These are phyloP conservation scores for Blattamonas nauphoetae DNA, from an alignment of 78 protist genomes.

Conservation along the genomic window DNA sequence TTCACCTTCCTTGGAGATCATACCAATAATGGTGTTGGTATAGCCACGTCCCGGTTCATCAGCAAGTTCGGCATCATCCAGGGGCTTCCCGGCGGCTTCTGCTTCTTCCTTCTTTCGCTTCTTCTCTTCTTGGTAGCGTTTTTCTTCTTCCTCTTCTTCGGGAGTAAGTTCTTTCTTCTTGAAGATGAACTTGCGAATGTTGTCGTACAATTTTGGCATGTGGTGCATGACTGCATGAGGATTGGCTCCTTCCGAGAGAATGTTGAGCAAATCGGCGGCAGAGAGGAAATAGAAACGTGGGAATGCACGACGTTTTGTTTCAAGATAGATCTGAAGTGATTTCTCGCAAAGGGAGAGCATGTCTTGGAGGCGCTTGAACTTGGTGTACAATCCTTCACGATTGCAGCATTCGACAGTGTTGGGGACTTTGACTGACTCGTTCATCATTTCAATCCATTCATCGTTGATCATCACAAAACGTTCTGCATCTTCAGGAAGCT, in stretches of 20 bases:
- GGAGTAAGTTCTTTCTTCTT: neutral
- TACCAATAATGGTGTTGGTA: slow-evolving; percentile 32
- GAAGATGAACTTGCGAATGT: slow-evolving; percentile 9
- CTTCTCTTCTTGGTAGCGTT: neutral
- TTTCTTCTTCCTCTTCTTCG: neutral
- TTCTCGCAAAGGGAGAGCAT: slow-evolving; percentile 56
- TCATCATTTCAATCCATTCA: slow-evolving; percentile 46
- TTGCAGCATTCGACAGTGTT: slow-evolving; percentile 41
- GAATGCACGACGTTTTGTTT: slow-evolving; percentile 64
- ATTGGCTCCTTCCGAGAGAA: slow-evolving; percentile 63
- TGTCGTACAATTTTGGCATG: slow-evolving; percentile 55
- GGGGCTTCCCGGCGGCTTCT: too few species aligned
- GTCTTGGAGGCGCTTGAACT: slow-evolving; percentile 22
- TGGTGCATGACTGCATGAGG: slow-evolving; percentile 62
- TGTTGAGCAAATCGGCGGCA: slow-evolving; percentile 59
- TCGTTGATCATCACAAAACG: slow-evolving; percentile 64
- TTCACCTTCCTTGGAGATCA: slow-evolving; percentile 51
- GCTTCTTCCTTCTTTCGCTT: neutral
- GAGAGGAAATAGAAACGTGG: slow-evolving; percentile 84
- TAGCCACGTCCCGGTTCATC: slow-evolving; percentile 6
- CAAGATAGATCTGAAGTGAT: slow-evolving; percentile 65
- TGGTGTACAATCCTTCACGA: slow-evolving; percentile 14
- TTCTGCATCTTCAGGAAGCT: slow-evolving; percentile 72
- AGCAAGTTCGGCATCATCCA: neutral
- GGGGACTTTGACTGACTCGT: neutral